Base-by-base conservation (phyloP, 2,329 filamentous ascomycete species). In the Trichoderma gracile region DNA sequence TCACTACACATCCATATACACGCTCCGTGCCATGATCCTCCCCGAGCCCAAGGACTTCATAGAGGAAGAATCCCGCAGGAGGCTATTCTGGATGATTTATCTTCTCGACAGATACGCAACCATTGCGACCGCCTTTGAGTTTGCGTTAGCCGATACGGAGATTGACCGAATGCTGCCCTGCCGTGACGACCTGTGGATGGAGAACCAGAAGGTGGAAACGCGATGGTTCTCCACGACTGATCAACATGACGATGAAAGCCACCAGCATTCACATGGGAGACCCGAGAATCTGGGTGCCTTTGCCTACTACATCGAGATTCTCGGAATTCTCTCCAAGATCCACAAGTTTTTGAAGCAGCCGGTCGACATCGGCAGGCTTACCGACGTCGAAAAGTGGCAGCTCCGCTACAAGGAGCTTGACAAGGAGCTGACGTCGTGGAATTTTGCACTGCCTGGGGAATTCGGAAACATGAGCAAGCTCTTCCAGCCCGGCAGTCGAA, bases 61-160 rank as follows among this genome's bases (percentile, higher is more conserved):
- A 63, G 93, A 97, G 73, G 93, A 97, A 67, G 93, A 97, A 75
- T 90, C 91, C 47, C 83, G 93, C 30, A 84, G 93, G 30, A 83
- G 93, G 27, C 80, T 97, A 1, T 96, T 97, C 75, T 97, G 93
- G 93, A 94, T 96, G 88, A 88, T 96, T 12, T 97, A 96, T 73
- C 79, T 97, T 14, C 82, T 97, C 6, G 93, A 97, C 74, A 85
- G 93, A 56, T 97, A 96, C 73, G 92, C 92, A 0, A 97, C 93
- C 0, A 89, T 97, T 63, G 89, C 92, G 0, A 97, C 93, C 0
- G 92, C 93, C 0, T 97, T 97, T 70, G 92, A 97, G 70, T 96
- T 97, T 73, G 91, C 92, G 0, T 79, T 97, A 19, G 89, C 94
- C 69, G 92, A 97, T 71, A 91, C 89, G 72, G 93, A 97, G 72